Conservation (phyloP, 805 yeast species). For the Ogataea nonfermentans region DNA sequence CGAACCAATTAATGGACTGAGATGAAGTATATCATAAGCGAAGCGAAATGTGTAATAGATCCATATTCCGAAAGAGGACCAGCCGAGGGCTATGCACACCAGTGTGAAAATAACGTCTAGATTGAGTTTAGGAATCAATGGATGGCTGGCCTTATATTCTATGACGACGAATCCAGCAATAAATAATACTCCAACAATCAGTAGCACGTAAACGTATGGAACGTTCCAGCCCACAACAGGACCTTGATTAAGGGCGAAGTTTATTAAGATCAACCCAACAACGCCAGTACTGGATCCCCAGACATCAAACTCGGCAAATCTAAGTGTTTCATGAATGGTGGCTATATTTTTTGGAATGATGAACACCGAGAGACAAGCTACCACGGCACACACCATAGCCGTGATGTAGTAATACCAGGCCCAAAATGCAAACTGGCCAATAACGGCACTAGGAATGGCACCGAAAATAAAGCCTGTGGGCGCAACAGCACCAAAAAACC, state of each 20-base stretch:
- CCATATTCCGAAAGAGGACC: conserved; percentile 80
- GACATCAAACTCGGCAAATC: conserved; percentile 40
- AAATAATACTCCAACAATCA: conserved; percentile 47
- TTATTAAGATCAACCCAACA: conserved; percentile 57
- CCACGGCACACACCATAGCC: conserved; percentile 38
- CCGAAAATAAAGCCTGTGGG: conserved; percentile 64
- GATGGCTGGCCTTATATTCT: conserved; percentile 40
- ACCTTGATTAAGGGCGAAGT: conserved; percentile 74
- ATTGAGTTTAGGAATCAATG: conserved; percentile 41
- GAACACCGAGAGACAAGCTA: conserved; percentile 35
- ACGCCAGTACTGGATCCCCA: conserved; percentile 58
- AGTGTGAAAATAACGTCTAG: conserved; percentile 48
- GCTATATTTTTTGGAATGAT: conserved; percentile 38
- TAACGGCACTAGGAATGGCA: conserved; percentile 47
- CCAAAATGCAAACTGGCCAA: conserved; percentile 52
- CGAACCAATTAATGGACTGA: conserved; percentile 46
- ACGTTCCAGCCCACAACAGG: conserved; percentile 67
- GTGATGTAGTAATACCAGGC: conserved; percentile 57
- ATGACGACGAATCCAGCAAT: conserved; percentile 45
- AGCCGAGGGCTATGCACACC: conserved; percentile 54
- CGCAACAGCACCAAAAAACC: conserved; percentile 57
- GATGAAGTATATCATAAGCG: conserved; percentile 47
- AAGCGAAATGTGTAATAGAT: conserved; percentile 60
- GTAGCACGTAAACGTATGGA: conserved; percentile 55
- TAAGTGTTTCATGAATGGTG: conserved; percentile 12